Conservation (phyloP, 768 basidiomycete species). For the Rhodocollybia butyracea region DNA sequence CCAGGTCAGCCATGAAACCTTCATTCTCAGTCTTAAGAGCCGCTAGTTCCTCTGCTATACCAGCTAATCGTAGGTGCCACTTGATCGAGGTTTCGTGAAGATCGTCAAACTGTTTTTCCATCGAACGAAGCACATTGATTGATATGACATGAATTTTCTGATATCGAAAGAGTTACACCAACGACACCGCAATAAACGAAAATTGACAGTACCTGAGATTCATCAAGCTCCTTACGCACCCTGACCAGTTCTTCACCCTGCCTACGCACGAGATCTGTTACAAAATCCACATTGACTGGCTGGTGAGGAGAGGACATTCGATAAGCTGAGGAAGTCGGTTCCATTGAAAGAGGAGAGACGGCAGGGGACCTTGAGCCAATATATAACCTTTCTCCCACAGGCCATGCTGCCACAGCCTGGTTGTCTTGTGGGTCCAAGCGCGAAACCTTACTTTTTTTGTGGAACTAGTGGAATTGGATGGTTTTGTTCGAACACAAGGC, state of each 20-base stretch:
- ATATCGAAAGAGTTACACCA: neutral
- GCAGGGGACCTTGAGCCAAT: too few relatives aligned
- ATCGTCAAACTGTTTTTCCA: neutral
- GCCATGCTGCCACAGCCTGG: neutral
- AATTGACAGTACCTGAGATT: neutral
- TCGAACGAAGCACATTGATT: neutral
- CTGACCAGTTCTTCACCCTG: neutral
- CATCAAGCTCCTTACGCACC: neutral
- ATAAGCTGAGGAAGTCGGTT: neutral
- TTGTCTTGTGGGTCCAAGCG: neutral
- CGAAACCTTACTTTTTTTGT: too few relatives aligned
- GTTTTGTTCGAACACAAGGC: too few relatives aligned
- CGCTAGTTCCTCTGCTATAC: neutral
- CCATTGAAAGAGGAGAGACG: neutral
- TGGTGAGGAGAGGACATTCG: neutral
- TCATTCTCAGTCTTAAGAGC: neutral
- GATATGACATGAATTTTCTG: neutral
- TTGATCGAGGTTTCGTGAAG: neutral
- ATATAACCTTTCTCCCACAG: neutral
- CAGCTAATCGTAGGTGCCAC: neutral
- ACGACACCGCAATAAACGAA: neutral
- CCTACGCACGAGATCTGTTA: neutral
- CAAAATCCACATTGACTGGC: neutral
- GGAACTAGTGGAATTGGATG: too few relatives aligned
- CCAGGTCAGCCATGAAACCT: neutral